A percentile compares a stretch with the other conserved stretches of the same genome.
Conservation (phyloP, 495 filamentous ascomycete genomes). For the Collariella sp. region DNA sequence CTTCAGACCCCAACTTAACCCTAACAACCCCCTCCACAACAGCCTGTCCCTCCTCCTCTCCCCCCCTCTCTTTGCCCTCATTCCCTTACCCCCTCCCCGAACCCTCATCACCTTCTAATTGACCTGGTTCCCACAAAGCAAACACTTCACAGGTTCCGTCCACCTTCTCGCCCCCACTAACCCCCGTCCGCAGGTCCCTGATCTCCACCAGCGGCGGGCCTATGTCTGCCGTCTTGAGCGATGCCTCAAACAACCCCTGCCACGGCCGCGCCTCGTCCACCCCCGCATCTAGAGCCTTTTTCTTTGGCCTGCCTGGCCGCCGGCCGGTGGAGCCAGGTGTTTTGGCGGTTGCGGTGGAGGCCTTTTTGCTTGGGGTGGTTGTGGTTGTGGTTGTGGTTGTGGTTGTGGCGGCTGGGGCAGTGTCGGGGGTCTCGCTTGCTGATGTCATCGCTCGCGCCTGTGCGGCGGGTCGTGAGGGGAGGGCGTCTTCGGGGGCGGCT, state of each 20-base stretch:
- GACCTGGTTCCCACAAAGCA: slow-evolving; percentile 35
- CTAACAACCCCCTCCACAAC: not conserved
- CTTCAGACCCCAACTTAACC: too few relatives aligned
- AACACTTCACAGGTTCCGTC: slow-evolving; percentile 37
- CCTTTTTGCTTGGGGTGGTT: slow-evolving; percentile 4
- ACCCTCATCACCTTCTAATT: slow-evolving; percentile 19
- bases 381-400: not conserved
- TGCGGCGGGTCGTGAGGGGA: slow-evolving; percentile 6
- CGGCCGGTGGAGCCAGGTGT: slow-evolving; percentile 13
- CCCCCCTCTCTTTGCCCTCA: not conserved
- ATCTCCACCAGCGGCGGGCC: slow-evolving; percentile 33
- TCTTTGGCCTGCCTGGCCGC: slow-evolving; percentile 21
- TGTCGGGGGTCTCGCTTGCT: slow-evolving; percentile 7
- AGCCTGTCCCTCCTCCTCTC: not conserved
- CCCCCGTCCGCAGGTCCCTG: slow-evolving; percentile 34
- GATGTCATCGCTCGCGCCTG: slow-evolving; percentile 10
- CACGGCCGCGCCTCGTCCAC: slow-evolving; percentile 33
- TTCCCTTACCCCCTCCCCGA: not conserved
- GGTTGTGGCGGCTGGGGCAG: not conserved
- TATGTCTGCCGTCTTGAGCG: slow-evolving; percentile 25
- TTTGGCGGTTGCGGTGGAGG: not conserved
- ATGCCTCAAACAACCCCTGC: slow-evolving; percentile 36
- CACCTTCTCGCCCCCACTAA: slow-evolving; percentile 39
- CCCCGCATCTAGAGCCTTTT: slow-evolving; percentile 13
- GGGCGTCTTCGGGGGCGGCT: slow-evolving; percentile 18